Evolutionary conservation across 345 rosid genomes (phyloP), one percentile per base, ranked within the genome.

Genomic region (Viola odorata): DNA sequence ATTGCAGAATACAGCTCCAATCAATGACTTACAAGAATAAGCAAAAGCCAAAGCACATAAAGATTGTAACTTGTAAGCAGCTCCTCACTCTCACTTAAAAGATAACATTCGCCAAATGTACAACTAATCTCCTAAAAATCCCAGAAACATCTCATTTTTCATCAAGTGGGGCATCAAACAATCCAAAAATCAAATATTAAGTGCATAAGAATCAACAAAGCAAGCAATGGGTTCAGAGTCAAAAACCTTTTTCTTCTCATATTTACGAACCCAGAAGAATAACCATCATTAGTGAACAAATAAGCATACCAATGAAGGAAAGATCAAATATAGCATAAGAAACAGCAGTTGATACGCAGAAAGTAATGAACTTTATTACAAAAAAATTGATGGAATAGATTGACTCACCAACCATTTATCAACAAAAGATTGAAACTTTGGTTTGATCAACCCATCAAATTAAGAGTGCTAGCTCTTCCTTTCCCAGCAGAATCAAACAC

Each of bases 161-260:
- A 17, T 10, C 9, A 6, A 32, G 15, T n/a, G 8, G 51, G 45
- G 41, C 37, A 11, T 50, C 56, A 37, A 16, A 16, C 48, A 38
- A 55, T 48, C 5, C n/a, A 17, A 56, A 38, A 63, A n/a, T 7
- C 42, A 0, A 44, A 6, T 54, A 37, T 45, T 9, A 15, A 32
- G 37, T 6, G 38, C 42, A 54, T 54, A n/a, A 37, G 15, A 14
- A 14, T 13, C 50, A 44, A 14, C 10, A 14, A n/a, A 44, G 23
- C 41, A 12, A 44, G 17, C 13, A 63, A 42, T 45, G 40, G 50
- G 8, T 53, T 44, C 60, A 37, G 17, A 63, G 59, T 47, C 60
- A 15, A 54, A 4, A 15, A 14, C 59, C 55, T 37, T 45, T n/a
- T 61, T 17, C 12, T 16, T 45, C 10, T 32, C 42, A 17, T 45